Percentiles rank a stretch among this genome's conserved stretches.
phyloP scores from a whole-genome alignment of 2,329 filamentous ascomycete genomes.

The Pseudogymnoascus sp. region DNA sequence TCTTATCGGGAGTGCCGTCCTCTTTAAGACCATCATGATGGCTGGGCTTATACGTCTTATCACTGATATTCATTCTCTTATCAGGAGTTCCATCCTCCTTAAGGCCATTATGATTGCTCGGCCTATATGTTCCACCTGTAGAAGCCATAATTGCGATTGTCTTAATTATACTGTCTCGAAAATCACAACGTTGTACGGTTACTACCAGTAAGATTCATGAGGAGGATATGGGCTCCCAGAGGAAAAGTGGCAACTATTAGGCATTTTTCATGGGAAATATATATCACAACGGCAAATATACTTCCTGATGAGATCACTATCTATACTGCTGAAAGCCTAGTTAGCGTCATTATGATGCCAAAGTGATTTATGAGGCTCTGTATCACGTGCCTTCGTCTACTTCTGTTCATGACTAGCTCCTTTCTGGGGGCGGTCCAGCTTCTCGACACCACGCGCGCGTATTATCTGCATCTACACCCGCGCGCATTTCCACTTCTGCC shows the following conservation, averaged over 20 bases:
- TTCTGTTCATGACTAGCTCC: neutral
- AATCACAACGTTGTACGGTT: neutral
- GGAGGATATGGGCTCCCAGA: neutral
- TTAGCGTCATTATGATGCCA: neutral
- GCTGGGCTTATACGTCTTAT: conserved; percentile 1
- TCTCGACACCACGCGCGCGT: conserved; percentile 4
- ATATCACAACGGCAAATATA: neutral
- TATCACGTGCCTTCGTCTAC: neutral
- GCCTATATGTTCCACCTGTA: conserved; percentile 1
- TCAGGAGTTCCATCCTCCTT: conserved; percentile 35
- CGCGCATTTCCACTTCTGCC: neutral
- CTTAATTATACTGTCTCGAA: neutral
- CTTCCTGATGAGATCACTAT: neutral
- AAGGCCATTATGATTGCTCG: conserved; percentile 31
- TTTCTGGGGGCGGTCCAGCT: neutral
- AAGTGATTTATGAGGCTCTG: neutral
- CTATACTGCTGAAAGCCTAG: neutral
- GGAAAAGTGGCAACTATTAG: neutral
- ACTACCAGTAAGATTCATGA: neutral
- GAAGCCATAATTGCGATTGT: neutral
- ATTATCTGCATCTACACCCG: neutral
- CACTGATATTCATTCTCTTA: conserved; percentile 20
- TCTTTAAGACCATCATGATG: conserved; percentile 35
- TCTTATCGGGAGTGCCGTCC: conserved; percentile 34
- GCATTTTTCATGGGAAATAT: neutral